These are phyloP conservation scores for Parastagonospora avenae DNA, from an alignment of 2,329 filamentous ascomycete species.

Conservation along the genomic window DNA sequence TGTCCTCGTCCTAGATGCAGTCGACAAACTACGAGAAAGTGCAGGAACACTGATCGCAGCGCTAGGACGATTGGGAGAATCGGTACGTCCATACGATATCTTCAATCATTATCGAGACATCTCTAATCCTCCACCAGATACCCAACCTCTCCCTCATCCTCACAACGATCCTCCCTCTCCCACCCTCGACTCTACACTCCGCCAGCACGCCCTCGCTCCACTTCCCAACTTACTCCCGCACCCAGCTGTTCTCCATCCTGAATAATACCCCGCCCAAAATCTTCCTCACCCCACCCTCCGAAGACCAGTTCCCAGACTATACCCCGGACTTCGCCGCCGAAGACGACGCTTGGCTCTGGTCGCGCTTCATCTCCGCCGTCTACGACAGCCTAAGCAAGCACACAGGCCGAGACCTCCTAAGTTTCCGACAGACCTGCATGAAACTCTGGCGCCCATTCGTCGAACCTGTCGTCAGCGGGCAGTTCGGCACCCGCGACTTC, in stretches of 20 bases:
- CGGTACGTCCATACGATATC: conserved; percentile 58
- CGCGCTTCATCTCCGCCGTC: conserved; percentile 79
- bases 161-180: conserved; percentile 73
- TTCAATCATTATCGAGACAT: background rate
- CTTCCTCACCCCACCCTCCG: conserved; percentile 45
- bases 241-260: conserved; percentile 79
- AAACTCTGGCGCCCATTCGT: conserved; percentile 87
- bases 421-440: conserved; percentile 71
- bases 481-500: conserved; percentile 79
- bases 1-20: conserved; percentile 83
- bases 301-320: conserved; percentile 53
- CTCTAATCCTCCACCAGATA: conserved; percentile 60
- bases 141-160: conserved; percentile 77
- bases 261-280: conserved; percentile 56
- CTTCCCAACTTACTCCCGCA: conserved; percentile 83
- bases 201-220: conserved; percentile 75
- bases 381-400: conserved; percentile 86
- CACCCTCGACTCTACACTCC: conserved; percentile 68
- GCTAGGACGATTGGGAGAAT: conserved; percentile 79
- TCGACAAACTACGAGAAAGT: conserved; percentile 83
- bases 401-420: conserved; percentile 77
- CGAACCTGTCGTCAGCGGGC: conserved; percentile 74
- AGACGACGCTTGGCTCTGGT: conserved; percentile 74
- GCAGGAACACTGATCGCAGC: conserved; percentile 79
- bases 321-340: conserved; percentile 55